Conservation (phyloP, 129 eudicot species). For the Dittrichia graveolens region DNA sequence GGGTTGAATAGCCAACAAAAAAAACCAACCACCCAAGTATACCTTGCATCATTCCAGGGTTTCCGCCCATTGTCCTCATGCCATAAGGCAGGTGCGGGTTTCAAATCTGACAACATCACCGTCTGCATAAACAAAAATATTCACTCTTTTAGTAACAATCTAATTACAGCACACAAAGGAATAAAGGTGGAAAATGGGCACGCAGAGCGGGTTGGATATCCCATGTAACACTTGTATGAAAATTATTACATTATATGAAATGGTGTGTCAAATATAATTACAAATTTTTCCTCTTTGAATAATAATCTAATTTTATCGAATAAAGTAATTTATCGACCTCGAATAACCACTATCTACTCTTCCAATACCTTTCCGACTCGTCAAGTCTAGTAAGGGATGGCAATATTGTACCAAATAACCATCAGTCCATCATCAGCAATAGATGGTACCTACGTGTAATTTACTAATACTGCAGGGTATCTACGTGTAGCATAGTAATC, state of each 20-base stretch:
- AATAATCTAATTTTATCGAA: background rate
- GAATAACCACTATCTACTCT: no score
- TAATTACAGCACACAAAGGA: no score
- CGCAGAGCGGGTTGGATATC: background rate
- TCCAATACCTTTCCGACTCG: no score
- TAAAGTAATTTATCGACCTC: no score
- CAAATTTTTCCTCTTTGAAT: background rate
- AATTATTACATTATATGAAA: background rate
- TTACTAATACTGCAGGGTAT: no score
- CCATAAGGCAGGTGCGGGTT: constrained; percentile 70
- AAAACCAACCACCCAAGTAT: background rate
- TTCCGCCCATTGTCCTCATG: constrained; percentile 71
- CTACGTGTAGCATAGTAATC: no score
- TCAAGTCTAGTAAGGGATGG: no score
- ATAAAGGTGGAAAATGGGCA: background rate
- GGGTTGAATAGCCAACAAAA: background rate
- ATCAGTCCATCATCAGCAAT: no score
- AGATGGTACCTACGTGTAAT: no score
- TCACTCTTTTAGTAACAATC: no score
- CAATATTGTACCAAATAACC: no score
- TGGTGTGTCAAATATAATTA: background rate
- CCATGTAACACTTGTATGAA: background rate
- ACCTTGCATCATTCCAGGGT: constrained; percentile 60
- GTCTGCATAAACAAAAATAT: constrained; percentile 37
- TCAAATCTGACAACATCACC: constrained; percentile 55